A percentile compares a stretch with the other conserved stretches of the same genome.
Conservation (phyloP, 495 filamentous ascomycete species). For the Aspergillus avenaceus region DNA sequence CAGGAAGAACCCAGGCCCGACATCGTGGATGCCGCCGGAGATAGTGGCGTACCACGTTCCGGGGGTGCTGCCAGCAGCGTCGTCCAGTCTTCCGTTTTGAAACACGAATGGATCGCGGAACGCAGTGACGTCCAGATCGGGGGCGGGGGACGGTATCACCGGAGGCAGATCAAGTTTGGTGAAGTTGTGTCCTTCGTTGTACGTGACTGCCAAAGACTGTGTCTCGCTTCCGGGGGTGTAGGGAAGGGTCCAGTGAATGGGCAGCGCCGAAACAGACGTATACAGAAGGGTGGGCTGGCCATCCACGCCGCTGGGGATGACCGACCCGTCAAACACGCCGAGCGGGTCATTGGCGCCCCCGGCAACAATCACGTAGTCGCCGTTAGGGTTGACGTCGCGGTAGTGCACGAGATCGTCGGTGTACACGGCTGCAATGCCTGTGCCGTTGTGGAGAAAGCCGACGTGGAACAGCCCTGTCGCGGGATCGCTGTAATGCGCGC, state of each 20-base stretch:
- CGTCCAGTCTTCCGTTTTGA: conserved; percentile 10
- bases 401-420: conserved; percentile 17
- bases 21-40: conserved; percentile 14
- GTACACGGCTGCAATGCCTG: conserved; percentile 11
- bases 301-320: conserved; percentile 17
- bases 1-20: conserved; percentile 15
- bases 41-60: conserved; percentile 19
- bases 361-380: conserved; percentile 9
- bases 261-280: conserved; percentile 18
- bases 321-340: conserved; percentile 19
- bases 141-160: conserved; percentile 13
- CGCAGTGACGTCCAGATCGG: conserved; percentile 12
- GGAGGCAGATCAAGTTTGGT: conserved; percentile 14
- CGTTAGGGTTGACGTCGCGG: conserved; percentile 10
- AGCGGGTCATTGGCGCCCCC: conserved; percentile 18
- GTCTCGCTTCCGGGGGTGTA: conserved; percentile 19
- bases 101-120: conserved; percentile 22
- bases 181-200: conserved; percentile 16
- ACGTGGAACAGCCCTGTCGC: conserved; percentile 19
- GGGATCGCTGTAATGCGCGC: conserved; percentile 18
- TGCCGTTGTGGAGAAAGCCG: conserved; percentile 15
- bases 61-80: background rate
- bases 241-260: conserved; percentile 22
- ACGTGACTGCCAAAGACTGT: conserved; percentile 17
- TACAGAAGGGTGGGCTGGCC: conserved; percentile 18